Evolutionary conservation across 2,329 filamentous ascomycete genomes (phyloP), one percentile per base, ranked within the genome.

Genomic region (Calycina marina): DNA sequence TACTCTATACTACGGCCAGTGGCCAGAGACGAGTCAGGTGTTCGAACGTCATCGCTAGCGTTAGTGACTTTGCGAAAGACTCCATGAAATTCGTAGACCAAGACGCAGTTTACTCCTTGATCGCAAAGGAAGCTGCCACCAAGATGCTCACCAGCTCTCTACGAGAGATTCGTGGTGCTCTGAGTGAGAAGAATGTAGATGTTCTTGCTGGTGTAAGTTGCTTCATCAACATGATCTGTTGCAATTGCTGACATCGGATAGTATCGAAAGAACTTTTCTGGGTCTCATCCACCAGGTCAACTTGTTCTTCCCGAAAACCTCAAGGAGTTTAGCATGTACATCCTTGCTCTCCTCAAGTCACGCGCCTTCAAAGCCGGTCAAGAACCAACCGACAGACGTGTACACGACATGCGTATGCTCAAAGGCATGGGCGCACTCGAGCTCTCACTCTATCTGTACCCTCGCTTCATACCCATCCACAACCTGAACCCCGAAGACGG

Each of bases 301-400:
- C 71, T 98, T 17, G 85, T 98, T 17, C 74, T 98, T 58, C 90
- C 90, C 0, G 90, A 98, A 58, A 82, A 88, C 44, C 69, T 98
- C 17, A 96, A 96, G 54, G 90, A 98, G 53, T 86, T 93, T 48
- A 76, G 80, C 49, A 96, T 98, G 85, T 96, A 90, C 56, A 82
- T 92, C 58, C 74, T 98, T 6, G 78, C 81, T 29, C 62, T 96
- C 41, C 61, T 93, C 53, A 98, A 98, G 57, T 86, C 74, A 35
- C 75, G 90, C 36, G 86, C 88, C 3, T 85, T 96, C 61, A 96
- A 96, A 62, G 81, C 82, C 31, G 88, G 88, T 36, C 76, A 78
- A 43, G 90, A 98, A 56, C 81, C 83, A 20, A 84, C 82, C 6
- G 90, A 98, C 56, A 76, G 90, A 40, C 71, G 90, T 40, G 78